Conservation (phyloP, 2,329 filamentous ascomycete genomes). For the Epichloe brachyelytri region DNA sequence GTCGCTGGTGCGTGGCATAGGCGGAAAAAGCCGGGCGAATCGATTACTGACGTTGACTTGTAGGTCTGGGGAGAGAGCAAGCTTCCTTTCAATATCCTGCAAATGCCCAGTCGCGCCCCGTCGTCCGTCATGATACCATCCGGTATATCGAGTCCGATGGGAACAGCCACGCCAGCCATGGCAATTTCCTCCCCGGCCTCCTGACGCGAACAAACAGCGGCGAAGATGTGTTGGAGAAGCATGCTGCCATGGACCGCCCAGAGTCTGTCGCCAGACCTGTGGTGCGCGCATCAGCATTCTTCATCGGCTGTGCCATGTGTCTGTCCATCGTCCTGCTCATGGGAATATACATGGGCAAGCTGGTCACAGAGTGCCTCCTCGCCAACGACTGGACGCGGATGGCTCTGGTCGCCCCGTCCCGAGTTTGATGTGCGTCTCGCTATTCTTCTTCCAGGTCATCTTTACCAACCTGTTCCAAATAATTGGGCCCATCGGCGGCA, state of each 20-base stretch:
- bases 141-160: conserved; percentile 8
- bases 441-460: conserved; percentile 32
- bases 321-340: conserved; percentile 25
- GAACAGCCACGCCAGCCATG: conserved; percentile 8
- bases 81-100: conserved; percentile 9
- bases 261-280: conserved; percentile 31
- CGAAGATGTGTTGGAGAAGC: conserved; percentile 13
- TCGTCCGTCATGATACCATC: conserved; percentile 10
- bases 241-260: conserved; percentile 12
- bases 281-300: conserved; percentile 22
- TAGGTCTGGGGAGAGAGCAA: conserved; percentile 16
- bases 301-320: conserved; percentile 24
- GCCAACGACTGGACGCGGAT: conserved; percentile 25
- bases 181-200: conserved; percentile 8
- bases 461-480: conserved; percentile 29
- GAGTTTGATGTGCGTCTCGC: conserved; percentile 20
- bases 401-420: conserved; percentile 22
- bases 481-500: conserved; percentile 33
- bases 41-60: not conserved
- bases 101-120: conserved; percentile 7
- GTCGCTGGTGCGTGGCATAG: conserved; percentile 9
- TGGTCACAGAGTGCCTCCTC: conserved; percentile 25
- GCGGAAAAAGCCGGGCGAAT: not conserved
- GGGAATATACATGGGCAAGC: conserved; percentile 23
- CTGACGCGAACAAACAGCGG: conserved; percentile 10